phyloP scores from a whole-genome alignment of 1,284 basidiomycete genomes.

The Apiotrichum laibachii region DNA sequence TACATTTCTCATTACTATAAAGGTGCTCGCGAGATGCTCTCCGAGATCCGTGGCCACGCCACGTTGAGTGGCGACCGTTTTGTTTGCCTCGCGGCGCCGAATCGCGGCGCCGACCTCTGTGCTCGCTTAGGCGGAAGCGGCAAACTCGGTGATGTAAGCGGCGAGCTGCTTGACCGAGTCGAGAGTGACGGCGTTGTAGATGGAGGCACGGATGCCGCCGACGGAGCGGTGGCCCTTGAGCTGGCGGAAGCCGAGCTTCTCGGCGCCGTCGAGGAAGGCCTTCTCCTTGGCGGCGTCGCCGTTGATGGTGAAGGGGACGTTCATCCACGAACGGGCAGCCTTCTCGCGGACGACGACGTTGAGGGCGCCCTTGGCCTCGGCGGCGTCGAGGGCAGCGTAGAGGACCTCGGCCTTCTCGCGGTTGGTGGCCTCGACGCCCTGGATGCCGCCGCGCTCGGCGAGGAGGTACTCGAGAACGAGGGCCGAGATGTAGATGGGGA shows the following conservation, averaged over 20 bases:
- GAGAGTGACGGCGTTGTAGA: constrained; percentile 93
- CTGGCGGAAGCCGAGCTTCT: constrained; percentile 71
- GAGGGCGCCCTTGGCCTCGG: constrained; percentile 67
- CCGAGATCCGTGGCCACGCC: neutral
- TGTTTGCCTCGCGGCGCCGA: neutral
- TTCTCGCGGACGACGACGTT: constrained; percentile 63
- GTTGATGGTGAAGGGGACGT: constrained; percentile 75
- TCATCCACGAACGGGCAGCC: constrained; percentile 85
- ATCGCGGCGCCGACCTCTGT: neutral
- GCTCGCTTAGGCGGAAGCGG: constrained; percentile 1
- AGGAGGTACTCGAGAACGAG: constrained; percentile 75
- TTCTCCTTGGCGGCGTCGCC: constrained; percentile 64
- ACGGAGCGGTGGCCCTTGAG: constrained; percentile 79
- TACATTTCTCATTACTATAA: too few species aligned
- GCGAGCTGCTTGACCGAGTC: constrained; percentile 60
- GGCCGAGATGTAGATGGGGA: constrained; percentile 86
- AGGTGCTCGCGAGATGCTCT: too few species aligned
- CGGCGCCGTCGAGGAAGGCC: constrained; percentile 74
- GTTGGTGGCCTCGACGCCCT: constrained; percentile 67
- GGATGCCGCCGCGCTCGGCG: constrained; percentile 65
- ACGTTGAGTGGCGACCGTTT: neutral
- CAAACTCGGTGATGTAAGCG: constrained; percentile 51
- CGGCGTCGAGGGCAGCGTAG: constrained; percentile 68
- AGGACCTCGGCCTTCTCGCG: constrained; percentile 69
- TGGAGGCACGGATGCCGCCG: constrained; percentile 72